A percentile compares a stretch with the other conserved stretches of the same genome.
Conservation (phyloP, 2,329 filamentous ascomycete species). For the Bisporella sp. region DNA sequence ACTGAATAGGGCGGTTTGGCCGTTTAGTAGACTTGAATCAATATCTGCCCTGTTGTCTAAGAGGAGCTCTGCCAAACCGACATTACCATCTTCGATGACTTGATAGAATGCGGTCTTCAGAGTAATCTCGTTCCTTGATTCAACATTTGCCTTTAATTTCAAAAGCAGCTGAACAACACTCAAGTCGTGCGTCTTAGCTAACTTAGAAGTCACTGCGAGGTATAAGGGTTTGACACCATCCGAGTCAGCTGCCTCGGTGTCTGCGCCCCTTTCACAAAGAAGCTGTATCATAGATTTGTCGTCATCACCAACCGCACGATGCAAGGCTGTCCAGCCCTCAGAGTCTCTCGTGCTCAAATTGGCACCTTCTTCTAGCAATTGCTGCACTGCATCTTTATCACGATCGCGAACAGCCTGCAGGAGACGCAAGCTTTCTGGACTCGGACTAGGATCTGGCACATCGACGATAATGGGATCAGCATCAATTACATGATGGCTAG, state of each 20-base stretch:
- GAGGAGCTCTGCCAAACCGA: neutral
- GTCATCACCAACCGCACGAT: neutral
- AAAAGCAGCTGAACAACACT: neutral
- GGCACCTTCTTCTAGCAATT: neutral
- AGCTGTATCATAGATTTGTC: neutral
- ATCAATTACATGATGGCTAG: neutral
- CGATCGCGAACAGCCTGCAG: neutral
- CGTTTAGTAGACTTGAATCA: neutral
- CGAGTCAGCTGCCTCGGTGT: neutral
- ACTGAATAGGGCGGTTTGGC: constrained; percentile 9
- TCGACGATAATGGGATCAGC: neutral
- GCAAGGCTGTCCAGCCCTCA: neutral
- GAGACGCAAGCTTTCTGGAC: neutral
- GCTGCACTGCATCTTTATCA: neutral
- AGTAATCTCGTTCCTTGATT: neutral
- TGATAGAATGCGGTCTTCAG: neutral
- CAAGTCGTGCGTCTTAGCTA: neutral
- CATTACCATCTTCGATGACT: neutral
- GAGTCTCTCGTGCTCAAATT: neutral
- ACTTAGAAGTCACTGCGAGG: neutral
- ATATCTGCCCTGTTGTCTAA: neutral
- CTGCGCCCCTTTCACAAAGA: neutral
- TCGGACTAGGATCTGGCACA: neutral
- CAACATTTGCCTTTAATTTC: neutral
- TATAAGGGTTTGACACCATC: neutral